Evolutionary conservation across 768 basidiomycete genomes (phyloP), one percentile per base, ranked within the genome.

Genomic region (Cystobasidium onofrii): DNA sequence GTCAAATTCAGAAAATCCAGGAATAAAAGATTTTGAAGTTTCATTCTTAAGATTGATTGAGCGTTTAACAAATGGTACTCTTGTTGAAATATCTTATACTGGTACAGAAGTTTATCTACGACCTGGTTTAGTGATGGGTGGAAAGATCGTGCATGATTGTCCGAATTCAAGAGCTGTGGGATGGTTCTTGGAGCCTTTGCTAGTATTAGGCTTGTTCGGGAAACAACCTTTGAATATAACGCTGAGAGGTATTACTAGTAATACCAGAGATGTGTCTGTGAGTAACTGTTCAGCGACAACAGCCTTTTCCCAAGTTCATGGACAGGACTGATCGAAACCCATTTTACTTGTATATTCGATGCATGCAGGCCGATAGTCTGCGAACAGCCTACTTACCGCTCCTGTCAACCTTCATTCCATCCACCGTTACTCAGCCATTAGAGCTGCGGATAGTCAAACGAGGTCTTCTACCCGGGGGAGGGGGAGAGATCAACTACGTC

Each of bases 1-100:
- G 31, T 84, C 90, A 0, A 88, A 92, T 36, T 93, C 97, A 82
- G 92, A 92, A 78, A 90, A 98, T 80, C 94, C 95, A 29, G 96
- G 96, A 80, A 82, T 99, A n/a, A 84, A 88, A 86, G 94, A 98
- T 81, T 95, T 88, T 81, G 96, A 99, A 83, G 87, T 95, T 61
- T 93, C 90, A 78, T 84, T 97, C 29, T 81, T 99, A 52, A 85
- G 95, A 57, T 82, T 98, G 18, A 78, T 97, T 39, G 94, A 97
- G 80, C 92, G 91, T 77, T 83, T 90, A 1, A 94, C 92, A 1
- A 97, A 98, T 84, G 96, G 95, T 1, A 91, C 91, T 4, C 83
- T 91, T 33, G 90, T 98, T 74, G 96, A 98, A 81, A 98, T 99
- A 64, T 95, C 92, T 1, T 89, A 94, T 7, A 98, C 96, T 25